Conservation (phyloP, 768 basidiomycete genomes). For the Xerocomus brunneocitrinus region DNA sequence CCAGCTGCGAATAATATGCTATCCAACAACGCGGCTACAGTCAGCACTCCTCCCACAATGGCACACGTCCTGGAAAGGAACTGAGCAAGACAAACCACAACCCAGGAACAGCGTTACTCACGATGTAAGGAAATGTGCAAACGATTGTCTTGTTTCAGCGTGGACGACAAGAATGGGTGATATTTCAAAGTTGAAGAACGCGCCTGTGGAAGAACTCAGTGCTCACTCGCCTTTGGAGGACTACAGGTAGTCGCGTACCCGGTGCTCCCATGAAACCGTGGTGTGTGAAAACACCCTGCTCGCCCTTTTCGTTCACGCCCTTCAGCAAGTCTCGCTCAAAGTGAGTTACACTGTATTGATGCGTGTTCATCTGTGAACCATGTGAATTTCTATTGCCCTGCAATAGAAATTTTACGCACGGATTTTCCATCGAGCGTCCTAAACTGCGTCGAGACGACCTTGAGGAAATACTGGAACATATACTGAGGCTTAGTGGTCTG, state of each 20-base stretch:
- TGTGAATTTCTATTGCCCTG: conserved; percentile 4
- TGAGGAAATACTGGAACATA: conserved; percentile 99
- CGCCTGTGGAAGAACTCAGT: conserved; percentile 40
- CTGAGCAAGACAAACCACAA: neutral
- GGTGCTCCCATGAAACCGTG: conserved; percentile 76
- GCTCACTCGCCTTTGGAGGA: neutral
- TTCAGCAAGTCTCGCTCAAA: conserved; percentile 88
- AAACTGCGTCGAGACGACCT: conserved; percentile 96
- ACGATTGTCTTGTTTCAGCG: conserved; percentile 85
- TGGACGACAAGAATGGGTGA: conserved; percentile 95
- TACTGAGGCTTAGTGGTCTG: conserved; percentile 78
- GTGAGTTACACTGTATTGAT: conserved; percentile 94
- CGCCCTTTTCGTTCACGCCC: conserved; percentile 53
- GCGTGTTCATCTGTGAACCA: conserved; percentile 62
- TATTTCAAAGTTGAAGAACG: conserved; percentile 93
- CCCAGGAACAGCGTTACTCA: conserved; percentile 39
- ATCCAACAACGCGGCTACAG: conserved; percentile 87
- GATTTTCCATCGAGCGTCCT: conserved; percentile 70
- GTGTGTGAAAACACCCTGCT: conserved; percentile 65
- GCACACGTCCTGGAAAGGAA: conserved; percentile 73
- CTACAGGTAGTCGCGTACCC: conserved; percentile 27
- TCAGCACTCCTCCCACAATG: conserved; percentile 95
- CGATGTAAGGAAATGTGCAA: conserved; percentile 98
- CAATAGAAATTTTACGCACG: conserved; percentile 36
- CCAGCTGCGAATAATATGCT: conserved; percentile 81